phyloP scores from a whole-genome alignment of 345 rosid species.

The thale cress (Arabidopsis thaliana) region TAIR10.1 NC_003076.8:19150001-19150500 shows the following conservation, averaged over 20 bases:
- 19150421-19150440: neutral
- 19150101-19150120: neutral
- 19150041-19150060: neutral
- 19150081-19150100: neutral
- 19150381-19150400: neutral
- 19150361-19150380: neutral
- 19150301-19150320: neutral
- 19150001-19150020: constrained; percentile 1
- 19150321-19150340: neutral
- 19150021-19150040: neutral
- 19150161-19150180: neutral
- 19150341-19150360: neutral
- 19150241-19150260: neutral
- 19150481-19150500: too few species aligned
- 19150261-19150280: neutral
- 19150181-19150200: neutral
- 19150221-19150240: neutral
- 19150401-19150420: neutral
- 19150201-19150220: neutral
- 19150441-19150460: neutral
- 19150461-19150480: too few species aligned
- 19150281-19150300: neutral
- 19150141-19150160: neutral
- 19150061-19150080: neutral
- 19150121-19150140: neutral